phyloP scores from a whole-genome alignment of 2,329 filamentous ascomycete genomes.

The Rachicladosporium sp. region DNA sequence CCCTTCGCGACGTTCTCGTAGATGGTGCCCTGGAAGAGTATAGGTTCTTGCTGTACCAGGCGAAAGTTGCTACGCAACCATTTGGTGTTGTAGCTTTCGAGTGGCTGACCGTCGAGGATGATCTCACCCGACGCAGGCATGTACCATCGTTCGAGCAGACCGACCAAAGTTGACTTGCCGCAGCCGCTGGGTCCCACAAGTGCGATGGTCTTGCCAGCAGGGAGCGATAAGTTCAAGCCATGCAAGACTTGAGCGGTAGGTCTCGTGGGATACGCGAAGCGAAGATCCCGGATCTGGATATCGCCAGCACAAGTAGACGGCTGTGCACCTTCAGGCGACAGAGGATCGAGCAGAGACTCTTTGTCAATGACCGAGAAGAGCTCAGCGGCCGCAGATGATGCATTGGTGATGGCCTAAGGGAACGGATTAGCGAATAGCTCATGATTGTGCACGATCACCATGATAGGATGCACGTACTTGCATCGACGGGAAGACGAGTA shows the following conservation, averaged over 20 bases:
- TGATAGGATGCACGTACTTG: too few relatives aligned
- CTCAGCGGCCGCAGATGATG: constrained; percentile 29
- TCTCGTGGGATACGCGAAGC: constrained; percentile 56
- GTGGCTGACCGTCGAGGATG: constrained; percentile 20
- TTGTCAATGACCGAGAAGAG: constrained; percentile 32
- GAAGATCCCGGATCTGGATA: constrained; percentile 51
- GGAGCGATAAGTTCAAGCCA: constrained; percentile 23
- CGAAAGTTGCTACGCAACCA: constrained; percentile 23
- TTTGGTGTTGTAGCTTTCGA: constrained; percentile 19
- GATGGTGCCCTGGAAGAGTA: constrained; percentile 24
- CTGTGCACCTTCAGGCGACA: constrained; percentile 14
- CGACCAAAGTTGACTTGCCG: constrained; percentile 28
- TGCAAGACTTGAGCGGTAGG: constrained; percentile 25
- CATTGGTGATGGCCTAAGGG: constrained; percentile 25
- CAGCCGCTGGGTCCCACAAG: constrained; percentile 26
- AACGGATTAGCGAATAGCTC: too few relatives aligned
- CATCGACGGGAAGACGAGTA: constrained; percentile 24
- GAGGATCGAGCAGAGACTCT: constrained; percentile 27
- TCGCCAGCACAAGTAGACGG: constrained; percentile 26
- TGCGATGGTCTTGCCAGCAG: constrained; percentile 34
- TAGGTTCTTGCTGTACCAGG: constrained; percentile 26
- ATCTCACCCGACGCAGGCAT: constrained; percentile 19
- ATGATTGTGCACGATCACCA: too few relatives aligned
- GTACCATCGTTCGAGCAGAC: constrained; percentile 24
- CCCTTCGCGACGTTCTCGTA: constrained; percentile 27